These are phyloP conservation scores for Vaccinium darrowii DNA, from an alignment of 148 eudicot species.

Conservation along the genomic window DNA sequence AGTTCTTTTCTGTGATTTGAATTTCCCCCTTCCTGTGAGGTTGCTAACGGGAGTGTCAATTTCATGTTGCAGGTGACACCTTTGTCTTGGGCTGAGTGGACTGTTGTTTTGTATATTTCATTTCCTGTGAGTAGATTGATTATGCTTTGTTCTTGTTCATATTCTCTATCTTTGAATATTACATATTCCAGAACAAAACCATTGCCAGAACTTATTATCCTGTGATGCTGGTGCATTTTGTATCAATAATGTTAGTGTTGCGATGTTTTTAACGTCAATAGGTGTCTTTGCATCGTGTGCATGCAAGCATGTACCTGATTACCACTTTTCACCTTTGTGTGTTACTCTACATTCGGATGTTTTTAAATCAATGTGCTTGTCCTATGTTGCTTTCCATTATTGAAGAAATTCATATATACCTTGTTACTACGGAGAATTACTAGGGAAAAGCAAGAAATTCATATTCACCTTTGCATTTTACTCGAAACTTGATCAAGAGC, in stretches of 20 bases:
- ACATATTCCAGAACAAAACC: background rate
- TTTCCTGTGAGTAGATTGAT: slow-evolving; percentile 73
- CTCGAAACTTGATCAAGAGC: too few species aligned
- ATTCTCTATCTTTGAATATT: background rate
- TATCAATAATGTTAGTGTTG: too few species aligned
- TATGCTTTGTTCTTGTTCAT: background rate
- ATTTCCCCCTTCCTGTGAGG: background rate
- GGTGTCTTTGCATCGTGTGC: background rate
- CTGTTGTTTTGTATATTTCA: slow-evolving; percentile 77
- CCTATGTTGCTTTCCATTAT: background rate
- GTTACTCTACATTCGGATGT: background rate
- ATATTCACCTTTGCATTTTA: background rate
- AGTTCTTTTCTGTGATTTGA: background rate
- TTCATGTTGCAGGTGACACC: slow-evolving; percentile 79
- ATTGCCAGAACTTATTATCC: background rate
- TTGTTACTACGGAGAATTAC: background rate
- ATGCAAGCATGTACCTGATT: background rate
- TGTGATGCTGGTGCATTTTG: background rate
- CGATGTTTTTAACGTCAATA: background rate
- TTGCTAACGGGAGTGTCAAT: slow-evolving; percentile 6
- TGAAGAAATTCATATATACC: background rate
- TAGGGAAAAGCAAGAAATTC: background rate
- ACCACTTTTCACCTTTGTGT: background rate
- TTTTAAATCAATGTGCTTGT: background rate
- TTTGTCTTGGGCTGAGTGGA: slow-evolving; percentile 92